phyloP scores from a whole-genome alignment of 31 red algal genomes.

The Porphyra umbilicalis region DNA sequence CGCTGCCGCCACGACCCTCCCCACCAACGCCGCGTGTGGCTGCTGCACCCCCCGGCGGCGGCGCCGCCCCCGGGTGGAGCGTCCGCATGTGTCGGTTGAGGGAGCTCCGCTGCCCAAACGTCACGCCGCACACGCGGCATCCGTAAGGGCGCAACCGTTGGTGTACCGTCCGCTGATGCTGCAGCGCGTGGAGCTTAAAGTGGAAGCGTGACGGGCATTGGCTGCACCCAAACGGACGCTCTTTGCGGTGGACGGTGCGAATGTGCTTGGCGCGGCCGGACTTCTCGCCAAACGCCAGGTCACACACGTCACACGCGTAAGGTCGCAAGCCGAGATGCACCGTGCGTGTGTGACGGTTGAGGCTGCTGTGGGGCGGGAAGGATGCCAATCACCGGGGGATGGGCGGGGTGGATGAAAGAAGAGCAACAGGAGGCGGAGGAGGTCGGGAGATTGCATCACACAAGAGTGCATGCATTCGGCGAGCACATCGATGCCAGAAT shows the following conservation, averaged over 20 bases:
- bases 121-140: slow-evolving; percentile 58
- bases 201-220: slow-evolving; percentile 46
- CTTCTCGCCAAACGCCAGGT: slow-evolving; percentile 46
- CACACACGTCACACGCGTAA: slow-evolving; percentile 52
- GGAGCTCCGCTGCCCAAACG: slow-evolving; percentile 51
- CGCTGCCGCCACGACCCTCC: no score
- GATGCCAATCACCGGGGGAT: no score
- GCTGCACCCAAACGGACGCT: slow-evolving; percentile 42
- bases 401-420: no score
- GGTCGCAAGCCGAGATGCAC: slow-evolving; percentile 10
- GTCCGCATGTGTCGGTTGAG: slow-evolving; percentile 56
- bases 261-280: slow-evolving; percentile 62
- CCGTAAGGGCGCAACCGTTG: slow-evolving; percentile 21
- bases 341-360: not conserved
- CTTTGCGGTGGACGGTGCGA: slow-evolving; percentile 61
- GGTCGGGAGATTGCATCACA: no score
- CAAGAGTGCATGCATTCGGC: no score
- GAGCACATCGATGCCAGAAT: no score
- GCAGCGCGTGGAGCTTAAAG: not conserved
- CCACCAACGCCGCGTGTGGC: no score
- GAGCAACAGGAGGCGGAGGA: no score
- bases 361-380: not conserved
- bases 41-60: no score
- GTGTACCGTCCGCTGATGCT: not conserved
- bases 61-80: slow-evolving; percentile 45